A percentile compares a stretch with the other conserved stretches of the same genome.
Evolutionary conservation across 1,284 basidiomycete genomes (phyloP).

Genomic region (Ustilago hordei): DNA sequence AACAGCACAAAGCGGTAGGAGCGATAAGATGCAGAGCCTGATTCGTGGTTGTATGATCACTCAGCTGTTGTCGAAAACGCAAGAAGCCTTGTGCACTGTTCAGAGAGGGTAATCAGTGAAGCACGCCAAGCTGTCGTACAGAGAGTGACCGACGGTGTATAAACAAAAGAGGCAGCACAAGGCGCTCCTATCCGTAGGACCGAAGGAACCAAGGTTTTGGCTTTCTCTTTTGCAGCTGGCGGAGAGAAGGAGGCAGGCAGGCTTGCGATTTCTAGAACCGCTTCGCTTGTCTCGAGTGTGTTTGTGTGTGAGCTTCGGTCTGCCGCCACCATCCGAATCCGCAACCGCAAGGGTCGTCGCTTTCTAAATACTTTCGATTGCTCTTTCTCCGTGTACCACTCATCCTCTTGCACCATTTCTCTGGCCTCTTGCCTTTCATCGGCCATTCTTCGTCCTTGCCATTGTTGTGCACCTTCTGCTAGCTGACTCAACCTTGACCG

Average conservation of each 20-base stretch:
- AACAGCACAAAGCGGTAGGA: background rate
- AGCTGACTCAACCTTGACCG: background rate
- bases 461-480: background rate
- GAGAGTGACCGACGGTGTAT: background rate
- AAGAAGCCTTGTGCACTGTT: background rate
- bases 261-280: conserved; percentile 15
- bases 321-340: conserved; percentile 1
- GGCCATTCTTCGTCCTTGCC: background rate
- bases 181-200: conserved; percentile 1
- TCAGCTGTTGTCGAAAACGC: too few species aligned
- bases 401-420: background rate
- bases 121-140: background rate
- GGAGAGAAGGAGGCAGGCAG: background rate
- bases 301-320: background rate
- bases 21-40: background rate
- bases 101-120: background rate
- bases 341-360: conserved; percentile 40
- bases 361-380: conserved; percentile 10
- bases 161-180: background rate
- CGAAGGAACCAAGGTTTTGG: conserved; percentile 6
- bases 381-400: background rate
- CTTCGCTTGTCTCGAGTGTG: background rate
- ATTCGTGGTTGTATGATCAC: too few species aligned
- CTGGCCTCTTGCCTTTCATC: background rate
- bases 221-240: conserved; percentile 1